Percentiles rank a stretch among this genome's conserved stretches.
phyloP scores from a whole-genome alignment of 2,329 filamentous ascomycete species.

The Clonostachys sp. region DNA sequence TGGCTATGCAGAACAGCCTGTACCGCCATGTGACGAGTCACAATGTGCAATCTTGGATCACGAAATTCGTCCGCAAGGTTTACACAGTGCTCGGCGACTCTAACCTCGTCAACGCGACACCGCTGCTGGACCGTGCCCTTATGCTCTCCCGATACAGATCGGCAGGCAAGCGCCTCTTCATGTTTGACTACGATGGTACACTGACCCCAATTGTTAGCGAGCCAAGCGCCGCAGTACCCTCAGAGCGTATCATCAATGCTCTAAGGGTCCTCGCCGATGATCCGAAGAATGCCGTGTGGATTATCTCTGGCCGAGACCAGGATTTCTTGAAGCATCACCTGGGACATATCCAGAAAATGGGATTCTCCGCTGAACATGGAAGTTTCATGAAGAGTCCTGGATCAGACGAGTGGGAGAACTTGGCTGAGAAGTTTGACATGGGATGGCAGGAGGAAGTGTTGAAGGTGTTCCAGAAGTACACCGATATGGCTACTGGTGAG shows the following conservation, averaged over 20 bases:
- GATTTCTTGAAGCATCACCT: constrained; percentile 87
- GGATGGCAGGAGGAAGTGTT: constrained; percentile 85
- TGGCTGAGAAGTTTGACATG: constrained; percentile 86
- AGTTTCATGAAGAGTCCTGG: constrained; percentile 87
- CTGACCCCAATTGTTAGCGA: constrained; percentile 93
- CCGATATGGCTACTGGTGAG: constrained; percentile 77
- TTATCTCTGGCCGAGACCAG: constrained; percentile 93
- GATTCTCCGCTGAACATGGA: constrained; percentile 95
- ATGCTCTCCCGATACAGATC: constrained; percentile 71
- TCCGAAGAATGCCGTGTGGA: constrained; percentile 87
- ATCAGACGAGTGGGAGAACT: constrained; percentile 76
- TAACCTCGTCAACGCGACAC: constrained; percentile 72
- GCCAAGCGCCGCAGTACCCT: constrained; percentile 83
- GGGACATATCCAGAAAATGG: constrained; percentile 83
- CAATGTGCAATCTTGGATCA: constrained; percentile 83
- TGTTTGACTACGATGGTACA: constrained; percentile 99
- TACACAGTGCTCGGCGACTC: constrained; percentile 76
- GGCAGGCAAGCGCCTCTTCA: constrained; percentile 79
- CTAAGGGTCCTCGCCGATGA: constrained; percentile 77
- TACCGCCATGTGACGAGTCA: constrained; percentile 82
- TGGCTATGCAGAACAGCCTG: constrained; percentile 66
- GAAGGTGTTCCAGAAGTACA: constrained; percentile 81
- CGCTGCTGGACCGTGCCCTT: constrained; percentile 70
- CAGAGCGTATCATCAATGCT: constrained; percentile 74
- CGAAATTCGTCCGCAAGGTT: constrained; percentile 72